Evolutionary conservation across 192 early-diverging fungal species (phyloP).

Genomic region (Backusella parvicylindrica): DNA sequence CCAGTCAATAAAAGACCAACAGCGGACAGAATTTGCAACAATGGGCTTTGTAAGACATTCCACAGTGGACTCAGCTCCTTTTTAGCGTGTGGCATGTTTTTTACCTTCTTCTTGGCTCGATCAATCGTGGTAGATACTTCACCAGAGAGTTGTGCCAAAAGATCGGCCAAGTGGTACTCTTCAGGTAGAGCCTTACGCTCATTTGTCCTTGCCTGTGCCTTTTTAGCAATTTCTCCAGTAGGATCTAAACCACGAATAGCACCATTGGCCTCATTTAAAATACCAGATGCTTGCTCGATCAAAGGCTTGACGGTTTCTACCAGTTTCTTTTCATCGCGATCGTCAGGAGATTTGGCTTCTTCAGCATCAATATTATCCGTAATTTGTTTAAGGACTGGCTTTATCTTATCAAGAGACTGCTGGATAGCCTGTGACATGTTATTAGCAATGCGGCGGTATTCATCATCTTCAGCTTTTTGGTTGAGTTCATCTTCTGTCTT

Average conservation of each 20-base stretch:
- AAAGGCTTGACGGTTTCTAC: constrained; percentile 15
- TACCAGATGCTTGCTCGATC: constrained; percentile 20
- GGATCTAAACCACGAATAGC: constrained; percentile 23
- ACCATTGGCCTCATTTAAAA: constrained; percentile 19
- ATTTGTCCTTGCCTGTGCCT: constrained; percentile 8
- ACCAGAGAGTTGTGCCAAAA: constrained; percentile 15
- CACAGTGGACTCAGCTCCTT: constrained; percentile 15
- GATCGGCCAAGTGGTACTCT: constrained; percentile 14
- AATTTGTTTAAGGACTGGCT: constrained; percentile 18
- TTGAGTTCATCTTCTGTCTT: constrained; percentile 11
- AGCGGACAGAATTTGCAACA: constrained; percentile 22
- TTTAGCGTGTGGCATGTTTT: constrained; percentile 19
- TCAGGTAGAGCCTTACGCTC: constrained; percentile 18
- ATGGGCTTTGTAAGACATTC: constrained; percentile 21
- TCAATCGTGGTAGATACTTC: constrained; percentile 22
- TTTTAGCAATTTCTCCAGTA: constrained; percentile 14
- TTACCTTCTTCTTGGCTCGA: constrained; percentile 20
- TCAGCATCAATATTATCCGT: constrained; percentile 19
- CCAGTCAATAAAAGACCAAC: constrained; percentile 20
- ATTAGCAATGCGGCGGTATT: constrained; percentile 14
- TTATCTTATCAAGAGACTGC: constrained; percentile 7
- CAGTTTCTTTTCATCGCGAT: constrained; percentile 21
- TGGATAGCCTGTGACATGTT: constrained; percentile 11
- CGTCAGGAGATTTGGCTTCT: constrained; percentile 18
- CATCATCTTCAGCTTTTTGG: constrained; percentile 1